phyloP scores from a whole-genome alignment of 164 flowering plant genomes.

The Magnolia kwangsiensis region DNA sequence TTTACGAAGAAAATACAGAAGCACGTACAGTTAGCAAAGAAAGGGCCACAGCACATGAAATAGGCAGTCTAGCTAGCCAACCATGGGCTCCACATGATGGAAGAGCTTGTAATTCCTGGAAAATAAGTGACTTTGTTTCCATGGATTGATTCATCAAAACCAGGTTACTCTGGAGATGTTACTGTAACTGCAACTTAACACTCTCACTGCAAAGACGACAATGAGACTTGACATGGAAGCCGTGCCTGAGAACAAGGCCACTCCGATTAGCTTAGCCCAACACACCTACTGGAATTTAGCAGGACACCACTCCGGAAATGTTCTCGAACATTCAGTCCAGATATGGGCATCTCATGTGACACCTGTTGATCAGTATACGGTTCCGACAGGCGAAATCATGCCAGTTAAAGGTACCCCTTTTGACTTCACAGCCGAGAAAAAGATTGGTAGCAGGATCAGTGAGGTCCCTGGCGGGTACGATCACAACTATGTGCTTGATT shows the following conservation, averaged over 20 bases:
- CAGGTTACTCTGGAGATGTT: constrained; percentile 92
- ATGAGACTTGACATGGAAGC: constrained; percentile 97
- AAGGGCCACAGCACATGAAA: neutral
- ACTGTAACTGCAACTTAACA: constrained; percentile 75
- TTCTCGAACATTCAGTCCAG: constrained; percentile 74
- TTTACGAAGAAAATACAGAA: neutral
- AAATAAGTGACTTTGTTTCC: neutral
- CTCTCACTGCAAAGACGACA: constrained; percentile 66
- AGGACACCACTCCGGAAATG: constrained; percentile 71
- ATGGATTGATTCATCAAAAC: neutral
- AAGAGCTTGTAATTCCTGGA: neutral
- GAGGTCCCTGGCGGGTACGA: constrained; percentile 86
- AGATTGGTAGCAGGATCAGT: constrained; percentile 50
- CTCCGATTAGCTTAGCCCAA: constrained; percentile 83
- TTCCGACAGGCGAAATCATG: constrained; percentile 85
- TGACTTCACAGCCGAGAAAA: constrained; percentile 73
- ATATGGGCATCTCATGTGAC: constrained; percentile 72
- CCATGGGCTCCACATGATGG: neutral
- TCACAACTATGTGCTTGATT: constrained; percentile 81
- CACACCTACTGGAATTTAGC: constrained; percentile 96
- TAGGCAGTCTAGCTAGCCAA: neutral
- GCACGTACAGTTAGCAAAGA: neutral
- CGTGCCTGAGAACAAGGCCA: constrained; percentile 67
- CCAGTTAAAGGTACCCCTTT: constrained; percentile 84
- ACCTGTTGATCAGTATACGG: constrained; percentile 66